Evolutionary conservation across 2,329 filamentous ascomycete genomes (phyloP), one percentile per base, ranked within the genome.

Genomic region (Lecanoromycetidae sp.): DNA sequence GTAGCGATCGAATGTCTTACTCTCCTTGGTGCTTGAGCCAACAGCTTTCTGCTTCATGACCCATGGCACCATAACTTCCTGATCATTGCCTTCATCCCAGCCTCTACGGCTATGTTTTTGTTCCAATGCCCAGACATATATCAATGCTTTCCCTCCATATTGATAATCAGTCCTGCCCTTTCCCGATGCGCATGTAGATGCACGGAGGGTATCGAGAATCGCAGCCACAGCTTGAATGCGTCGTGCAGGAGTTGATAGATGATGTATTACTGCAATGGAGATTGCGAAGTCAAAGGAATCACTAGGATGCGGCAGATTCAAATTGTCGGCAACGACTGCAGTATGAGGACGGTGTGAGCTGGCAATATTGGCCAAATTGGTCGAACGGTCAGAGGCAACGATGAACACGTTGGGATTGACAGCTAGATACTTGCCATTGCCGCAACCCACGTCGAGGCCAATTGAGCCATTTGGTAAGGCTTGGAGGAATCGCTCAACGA

Each of bases 41-140:
- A 55, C 42, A 22, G 50, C 46, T 15, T 59, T 58, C 22, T 59
- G 58, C 57, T 69, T 71, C 65, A 88, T 76, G 20, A 96, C 87
- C 91, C 91, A 98, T 12, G 91, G 88, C 39, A 98, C 91, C 69
- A 96, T 83, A 52, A 91, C 80, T 67, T 98, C 91, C 69, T 96
- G 90, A 55, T 83, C 76, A 52, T 82, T 77, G 17, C 79, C 80
- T 61, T 84, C 80, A 60, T 87, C 80, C 90, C 90, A 98, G 2
- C 90, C 90, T 53, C 91, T 72, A 48, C 91, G 77, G 64, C 87
- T 94, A 49, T 70, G 71, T 57, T 82, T 81, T 67, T 98, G 91
- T 71, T 98, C 91, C 17, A 98, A 72, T 1, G 91, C 91, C 91
- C 91, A 96, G 15, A 93, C 90, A 63, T 91, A 95, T 43, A 96